Evolutionary conservation across 257 asterid genomes (phyloP), one percentile per base, ranked within the genome.

Genomic region (Solanum phureja): DNA sequence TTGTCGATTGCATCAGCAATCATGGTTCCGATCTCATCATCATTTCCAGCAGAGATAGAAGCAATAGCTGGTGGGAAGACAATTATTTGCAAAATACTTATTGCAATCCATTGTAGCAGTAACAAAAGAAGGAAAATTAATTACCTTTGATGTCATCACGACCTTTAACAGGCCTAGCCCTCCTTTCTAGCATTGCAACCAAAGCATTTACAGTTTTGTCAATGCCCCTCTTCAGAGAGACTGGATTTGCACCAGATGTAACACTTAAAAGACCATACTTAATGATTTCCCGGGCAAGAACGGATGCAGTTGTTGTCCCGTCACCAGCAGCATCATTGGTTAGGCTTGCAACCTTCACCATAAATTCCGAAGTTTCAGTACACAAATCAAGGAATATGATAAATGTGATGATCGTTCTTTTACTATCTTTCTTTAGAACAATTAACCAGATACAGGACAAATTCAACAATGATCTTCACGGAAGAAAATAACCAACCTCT

Each of bases 281-380:
- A 88, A 95, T 97, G 16, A 95, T 97, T 90, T 97, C 98, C 42
- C 98, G 97, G 21, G 99, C 99, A 90, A 97, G 98, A 86, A 95
- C 89, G 13, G 98, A 90, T n/a, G 99, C 98, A 8, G 99, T 97
- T 16, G 99, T 97, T 11, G 98, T 97, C 83, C 99, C 99, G 89
- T 97, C 99, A 89, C 99, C 99, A 87, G 98, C 99, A 87, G 98
- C 94, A 89, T 97, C 99, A 86, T 97, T 97, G 10, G 99, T 97
- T 95, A 94, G 96, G 94, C 98, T 96, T 72, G 99, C 99, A 92
- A 97, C 99, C 99, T 96, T 82, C 84, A 91, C 19, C 86, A 87
- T 58, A 83, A 82, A 49, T 49, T 49, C 40, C 0, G 5, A 90
- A 19, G 98, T 94, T 6, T 98, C 94, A 9, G 97, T 96, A 46